Percentiles rank a stretch among this genome's conserved stretches.
Evolutionary conservation across 495 filamentous ascomycete genomes (phyloP).

Genomic region (Trichoderma parareesei): DNA sequence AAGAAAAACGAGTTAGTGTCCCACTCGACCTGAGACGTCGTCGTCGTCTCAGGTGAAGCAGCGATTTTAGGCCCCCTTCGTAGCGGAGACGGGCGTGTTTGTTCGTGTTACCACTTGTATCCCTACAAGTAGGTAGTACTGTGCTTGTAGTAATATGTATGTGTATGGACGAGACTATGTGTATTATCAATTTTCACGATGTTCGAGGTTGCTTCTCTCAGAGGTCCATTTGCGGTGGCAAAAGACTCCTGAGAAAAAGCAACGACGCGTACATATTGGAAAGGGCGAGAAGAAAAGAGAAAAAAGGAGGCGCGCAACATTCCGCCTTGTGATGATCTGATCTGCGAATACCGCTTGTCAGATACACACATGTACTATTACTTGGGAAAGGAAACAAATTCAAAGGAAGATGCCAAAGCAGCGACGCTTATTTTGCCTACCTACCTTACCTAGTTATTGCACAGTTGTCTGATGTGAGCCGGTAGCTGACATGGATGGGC

Average conservation of each 20-base stretch:
- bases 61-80: background rate
- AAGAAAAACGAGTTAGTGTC: background rate
- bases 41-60: conserved; percentile 10
- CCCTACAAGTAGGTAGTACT: background rate
- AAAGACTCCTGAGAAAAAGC: background rate
- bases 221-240: background rate
- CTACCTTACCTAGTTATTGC: too few species aligned
- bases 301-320: too few species aligned
- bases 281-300: too few species aligned
- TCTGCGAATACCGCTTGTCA: too few species aligned
- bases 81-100: conserved; percentile 6
- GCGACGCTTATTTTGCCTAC: too few species aligned
- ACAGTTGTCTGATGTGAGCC: background rate
- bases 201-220: background rate
- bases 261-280: background rate
- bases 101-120: background rate
- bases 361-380: too few species aligned
- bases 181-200: background rate
- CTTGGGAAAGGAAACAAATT: too few species aligned
- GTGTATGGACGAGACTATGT: background rate
- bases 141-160: background rate
- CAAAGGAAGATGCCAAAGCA: too few species aligned
- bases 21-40: conserved; percentile 9
- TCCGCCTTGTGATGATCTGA: too few species aligned
- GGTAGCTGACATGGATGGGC: background rate